These are phyloP conservation scores for Hyparrhenia diplandra DNA, from an alignment of 176 grass and related monocot genomes.

Conservation along the genomic window DNA sequence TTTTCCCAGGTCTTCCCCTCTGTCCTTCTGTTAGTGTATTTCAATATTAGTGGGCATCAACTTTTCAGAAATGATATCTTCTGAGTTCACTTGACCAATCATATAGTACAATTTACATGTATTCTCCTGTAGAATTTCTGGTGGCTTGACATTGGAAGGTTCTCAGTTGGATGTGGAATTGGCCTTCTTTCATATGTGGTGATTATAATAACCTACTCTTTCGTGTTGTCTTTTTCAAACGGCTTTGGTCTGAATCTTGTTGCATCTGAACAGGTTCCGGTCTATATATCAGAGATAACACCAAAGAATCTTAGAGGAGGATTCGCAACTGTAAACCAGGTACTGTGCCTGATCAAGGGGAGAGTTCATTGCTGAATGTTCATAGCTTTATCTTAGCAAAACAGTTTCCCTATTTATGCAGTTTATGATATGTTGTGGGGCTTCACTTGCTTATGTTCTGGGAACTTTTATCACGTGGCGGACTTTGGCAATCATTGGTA, in stretches of 20 bases:
- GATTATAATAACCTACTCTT: slow-evolving; percentile 5
- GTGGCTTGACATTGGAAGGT: slow-evolving; percentile 76
- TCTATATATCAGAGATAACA: slow-evolving; percentile 91
- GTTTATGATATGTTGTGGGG: slow-evolving; percentile 88
- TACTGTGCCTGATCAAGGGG: neutral
- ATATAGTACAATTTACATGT: neutral
- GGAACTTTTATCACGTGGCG: slow-evolving; percentile 70
- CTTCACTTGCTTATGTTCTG: slow-evolving; percentile 56
- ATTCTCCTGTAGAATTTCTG: slow-evolving; percentile 39
- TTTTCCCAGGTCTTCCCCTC: slow-evolving; percentile 45
- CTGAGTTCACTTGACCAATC: neutral
- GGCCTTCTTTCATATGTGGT: slow-evolving; percentile 88
- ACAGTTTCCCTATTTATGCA: slow-evolving; percentile 11
- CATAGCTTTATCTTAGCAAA: neutral
- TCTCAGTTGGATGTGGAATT: slow-evolving; percentile 68
- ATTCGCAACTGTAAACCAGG: slow-evolving; percentile 78
- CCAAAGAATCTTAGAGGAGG: slow-evolving; percentile 87
- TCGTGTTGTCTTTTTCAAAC: neutral
- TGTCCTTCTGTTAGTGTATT: neutral
- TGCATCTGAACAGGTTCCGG: slow-evolving; percentile 57
- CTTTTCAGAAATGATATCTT: neutral
- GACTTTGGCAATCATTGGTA: slow-evolving; percentile 73
- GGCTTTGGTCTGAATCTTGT: slow-evolving; percentile 5
- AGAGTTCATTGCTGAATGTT: neutral
- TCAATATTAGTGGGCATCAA: neutral